Base-by-base conservation (phyloP, 2,329 filamentous ascomycete species). In the Xylariomycetidae sp. region DNA sequence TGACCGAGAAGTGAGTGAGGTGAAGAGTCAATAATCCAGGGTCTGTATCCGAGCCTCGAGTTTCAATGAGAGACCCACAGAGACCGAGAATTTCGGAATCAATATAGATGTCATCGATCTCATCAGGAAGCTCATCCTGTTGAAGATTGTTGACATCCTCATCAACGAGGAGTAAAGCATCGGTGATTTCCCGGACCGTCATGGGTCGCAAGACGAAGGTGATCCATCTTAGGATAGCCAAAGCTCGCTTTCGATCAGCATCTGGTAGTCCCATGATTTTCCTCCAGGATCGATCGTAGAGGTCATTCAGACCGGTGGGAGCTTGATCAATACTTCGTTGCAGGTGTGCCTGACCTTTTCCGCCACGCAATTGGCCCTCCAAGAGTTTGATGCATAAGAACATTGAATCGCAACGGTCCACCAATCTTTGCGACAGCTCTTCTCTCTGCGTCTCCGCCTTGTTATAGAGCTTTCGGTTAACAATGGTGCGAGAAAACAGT, bases 301-400 rank as follows among this genome's bases (percentile, higher is more conserved):
- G 33, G 2, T 30, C 16, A 3, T 48, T 38, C 1, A 63, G 50
- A 1, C 49, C 53, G 1, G 40, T 28, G 0, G 59, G 57, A 0
- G 48, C 51, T 0, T 51, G 36, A 0, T 55, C 29, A 6, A 64
- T 49, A 0, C 41, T 37, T 5, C 41, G 28, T n/a, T 56, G 33
- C 0, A 63, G 41, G 16, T 57, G 47, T 11, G 50, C 53, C 22
- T 45, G 41, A 14, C 46, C 57, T 38, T 52, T 55, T 1, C 51
- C 40, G 5, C 32, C 42, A 0, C 42, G 35, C 1, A 63, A 27
- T 4, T 46, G 38, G 1, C 45, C 19, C 6, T 51, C 50, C 9
- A 58, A 48, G 37, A 63, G 19, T 11, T 49, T 54, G 1, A 62
- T 39, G 45, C 48, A 61, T 0, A 63, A 27, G 20, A 64, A 63